A percentile compares a stretch with the other conserved stretches of the same genome.
Evolutionary conservation across 139 green algal species (phyloP).

Genomic region (Eudorina sp.): DNA sequence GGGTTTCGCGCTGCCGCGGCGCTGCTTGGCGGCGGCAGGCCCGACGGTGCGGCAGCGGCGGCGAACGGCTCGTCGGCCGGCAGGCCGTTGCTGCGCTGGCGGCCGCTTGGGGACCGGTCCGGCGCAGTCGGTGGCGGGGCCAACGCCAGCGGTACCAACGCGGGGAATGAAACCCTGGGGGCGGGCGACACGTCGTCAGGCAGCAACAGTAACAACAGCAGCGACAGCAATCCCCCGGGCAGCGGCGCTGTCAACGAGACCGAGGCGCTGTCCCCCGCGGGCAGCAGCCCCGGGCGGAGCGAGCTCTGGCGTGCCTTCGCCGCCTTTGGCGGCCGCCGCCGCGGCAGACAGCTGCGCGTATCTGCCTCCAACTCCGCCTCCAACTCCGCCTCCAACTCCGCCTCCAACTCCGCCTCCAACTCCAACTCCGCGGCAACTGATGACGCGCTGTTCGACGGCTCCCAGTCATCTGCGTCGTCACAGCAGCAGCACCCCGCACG

Average conservation of each 20-base stretch:
- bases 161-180: neutral
- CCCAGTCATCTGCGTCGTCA: neutral
- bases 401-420: too few species aligned
- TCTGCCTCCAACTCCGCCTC: neutral
- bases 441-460: neutral
- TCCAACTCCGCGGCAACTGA: neutral
- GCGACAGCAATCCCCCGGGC: too few species aligned
- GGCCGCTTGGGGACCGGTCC: neutral
- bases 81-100: too few species aligned
- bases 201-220: neutral
- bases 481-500: neutral
- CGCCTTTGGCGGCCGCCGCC: neutral
- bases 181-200: neutral
- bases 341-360: neutral
- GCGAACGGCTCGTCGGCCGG: too few species aligned
- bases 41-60: too few species aligned
- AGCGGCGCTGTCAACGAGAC: too few species aligned
- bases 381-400: neutral
- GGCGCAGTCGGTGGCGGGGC: neutral
- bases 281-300: too few species aligned
- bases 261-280: too few species aligned
- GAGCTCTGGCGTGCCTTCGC: neutral
- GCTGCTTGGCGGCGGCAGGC: neutral
- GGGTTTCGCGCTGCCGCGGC: neutral
- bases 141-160: neutral